Base-by-base conservation (phyloP, 306 rosid species). In the Amphicarpaea edgeworthii region DNA sequence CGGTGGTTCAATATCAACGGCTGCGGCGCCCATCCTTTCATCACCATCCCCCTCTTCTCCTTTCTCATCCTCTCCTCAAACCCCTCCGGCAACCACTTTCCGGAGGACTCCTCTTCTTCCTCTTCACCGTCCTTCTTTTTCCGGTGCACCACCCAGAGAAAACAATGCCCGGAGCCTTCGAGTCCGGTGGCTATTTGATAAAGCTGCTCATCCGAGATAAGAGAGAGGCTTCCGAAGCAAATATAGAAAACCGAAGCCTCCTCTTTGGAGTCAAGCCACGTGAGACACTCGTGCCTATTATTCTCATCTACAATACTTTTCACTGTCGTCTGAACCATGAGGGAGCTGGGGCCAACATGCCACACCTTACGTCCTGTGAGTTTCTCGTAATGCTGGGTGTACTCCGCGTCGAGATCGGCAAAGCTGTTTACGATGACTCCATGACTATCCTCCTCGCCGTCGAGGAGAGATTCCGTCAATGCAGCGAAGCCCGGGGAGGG, bases 281-380 rank as follows among this genome's bases (percentile, higher is more conserved):
- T 45, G 0, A 83, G 37, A 16, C 64, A 73, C 12, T 73, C 74
- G 1, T 79, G 78, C 21, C 58, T 14, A 5, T 7, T 14, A 5
- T 7, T 20, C 11, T 7, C 49, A 9, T 21, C 7, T 0, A 8
- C 26, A 4, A 10, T 1, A 28, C 32, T 17, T 10, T 51, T 19
- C 7, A 12, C n/a, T 2, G 8, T 5, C 4, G 71, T 42, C 3
- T 72, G 55, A 0, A 79, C 60, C 32, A 60, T 73, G 24, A 85
- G 72, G 0, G 86, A 76, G 49, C 78, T 59, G 0, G 89, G 89
- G 2, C 89, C 89, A 0, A 82, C 19, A 7, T 62, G 84, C 89
- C 89, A 85, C 2, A 74, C 83, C 17, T 79, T 85, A 0, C 78
- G 68, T 5, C 86, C 81, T 0, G 72, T 72, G 6, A 37, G 68